A percentile compares a stretch with the other conserved stretches of the same genome.
phyloP scores from a whole-genome alignment of 306 rosid species.

The Rosa multiflora region DNA sequence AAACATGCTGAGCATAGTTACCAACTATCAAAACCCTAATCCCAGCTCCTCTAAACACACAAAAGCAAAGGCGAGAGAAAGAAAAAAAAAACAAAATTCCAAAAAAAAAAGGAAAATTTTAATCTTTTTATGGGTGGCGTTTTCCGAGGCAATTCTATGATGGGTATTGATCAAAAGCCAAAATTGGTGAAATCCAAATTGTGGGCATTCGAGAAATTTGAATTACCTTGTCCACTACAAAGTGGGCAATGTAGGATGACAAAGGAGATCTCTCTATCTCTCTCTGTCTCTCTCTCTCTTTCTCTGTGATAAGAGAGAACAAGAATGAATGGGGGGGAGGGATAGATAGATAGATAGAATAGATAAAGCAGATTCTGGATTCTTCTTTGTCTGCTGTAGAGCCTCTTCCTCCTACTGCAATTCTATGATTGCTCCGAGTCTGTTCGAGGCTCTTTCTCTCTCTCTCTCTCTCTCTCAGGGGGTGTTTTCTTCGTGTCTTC shows the following conservation, averaged over 20 bases:
- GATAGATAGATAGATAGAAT: neutral
- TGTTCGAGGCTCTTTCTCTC: neutral
- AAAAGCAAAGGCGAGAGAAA: neutral
- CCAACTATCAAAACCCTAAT: slow-evolving; percentile 33
- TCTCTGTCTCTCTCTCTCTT: neutral
- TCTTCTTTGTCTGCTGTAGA: neutral
- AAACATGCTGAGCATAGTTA: slow-evolving; percentile 25
- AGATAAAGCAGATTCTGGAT: slow-evolving; percentile 4
- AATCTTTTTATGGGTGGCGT: neutral
- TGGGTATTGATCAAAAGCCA: slow-evolving; percentile 27
- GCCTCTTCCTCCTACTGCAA: neutral
- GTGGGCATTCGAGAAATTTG: slow-evolving; percentile 10
- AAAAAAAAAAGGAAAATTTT: slow-evolving; percentile 8
- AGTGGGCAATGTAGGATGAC: slow-evolving; percentile 55
- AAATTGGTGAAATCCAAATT: slow-evolving; percentile 12
- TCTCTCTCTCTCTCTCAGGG: slow-evolving; percentile 9
- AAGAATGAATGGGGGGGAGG: slow-evolving; percentile 5
- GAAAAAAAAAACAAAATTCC: neutral
- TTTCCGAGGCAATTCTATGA: neutral
- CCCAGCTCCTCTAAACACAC: slow-evolving; percentile 9
- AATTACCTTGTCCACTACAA: slow-evolving; percentile 57
- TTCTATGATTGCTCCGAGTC: neutral
- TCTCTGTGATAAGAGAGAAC: slow-evolving; percentile 11
- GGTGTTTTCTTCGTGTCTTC: neutral
- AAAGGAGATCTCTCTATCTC: slow-evolving; percentile 40